phyloP scores from a whole-genome alignment of 1,284 basidiomycete genomes.

The Termitomyces sp. region DNA sequence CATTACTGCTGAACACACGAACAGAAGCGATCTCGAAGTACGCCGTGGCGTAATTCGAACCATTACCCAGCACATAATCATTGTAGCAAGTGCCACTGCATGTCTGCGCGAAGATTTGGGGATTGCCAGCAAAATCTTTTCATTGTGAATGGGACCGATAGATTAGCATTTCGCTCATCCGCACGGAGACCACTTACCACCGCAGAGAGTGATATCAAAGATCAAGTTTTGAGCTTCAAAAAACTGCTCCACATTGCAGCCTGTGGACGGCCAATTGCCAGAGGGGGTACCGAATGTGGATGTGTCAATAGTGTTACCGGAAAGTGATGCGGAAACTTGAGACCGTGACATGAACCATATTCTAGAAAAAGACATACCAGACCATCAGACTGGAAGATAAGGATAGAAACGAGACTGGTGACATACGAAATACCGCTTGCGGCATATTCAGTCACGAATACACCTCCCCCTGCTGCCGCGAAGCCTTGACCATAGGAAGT shows the following conservation, averaged over 20 bases:
- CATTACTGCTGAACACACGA: constrained; percentile 44
- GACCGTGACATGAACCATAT: constrained; percentile 75
- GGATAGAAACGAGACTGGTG: constrained; percentile 5
- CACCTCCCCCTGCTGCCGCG: constrained; percentile 59
- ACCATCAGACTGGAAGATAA: neutral
- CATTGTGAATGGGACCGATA: neutral
- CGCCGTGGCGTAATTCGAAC: constrained; percentile 62
- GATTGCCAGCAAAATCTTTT: constrained; percentile 42
- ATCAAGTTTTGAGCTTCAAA: constrained; percentile 67
- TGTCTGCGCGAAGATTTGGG: constrained; percentile 53
- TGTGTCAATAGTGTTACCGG: constrained; percentile 59
- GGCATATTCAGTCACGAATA: constrained; percentile 70
- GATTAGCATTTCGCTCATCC: too few relatives aligned
- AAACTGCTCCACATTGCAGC: constrained; percentile 55
- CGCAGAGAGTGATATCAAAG: constrained; percentile 74
- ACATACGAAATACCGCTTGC: constrained; percentile 56
- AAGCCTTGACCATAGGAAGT: constrained; percentile 64
- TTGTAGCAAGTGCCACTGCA: constrained; percentile 66
- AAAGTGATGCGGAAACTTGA: constrained; percentile 50
- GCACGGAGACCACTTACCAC: constrained; percentile 38
- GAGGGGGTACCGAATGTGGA: constrained; percentile 60
- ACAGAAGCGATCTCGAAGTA: constrained; percentile 73
- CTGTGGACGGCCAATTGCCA: constrained; percentile 58
- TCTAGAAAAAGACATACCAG: constrained; percentile 1
- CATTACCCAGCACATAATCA: constrained; percentile 69